Conservation (phyloP, 495 filamentous ascomycete species). For the Aspergillus bertholletiae region DNA sequence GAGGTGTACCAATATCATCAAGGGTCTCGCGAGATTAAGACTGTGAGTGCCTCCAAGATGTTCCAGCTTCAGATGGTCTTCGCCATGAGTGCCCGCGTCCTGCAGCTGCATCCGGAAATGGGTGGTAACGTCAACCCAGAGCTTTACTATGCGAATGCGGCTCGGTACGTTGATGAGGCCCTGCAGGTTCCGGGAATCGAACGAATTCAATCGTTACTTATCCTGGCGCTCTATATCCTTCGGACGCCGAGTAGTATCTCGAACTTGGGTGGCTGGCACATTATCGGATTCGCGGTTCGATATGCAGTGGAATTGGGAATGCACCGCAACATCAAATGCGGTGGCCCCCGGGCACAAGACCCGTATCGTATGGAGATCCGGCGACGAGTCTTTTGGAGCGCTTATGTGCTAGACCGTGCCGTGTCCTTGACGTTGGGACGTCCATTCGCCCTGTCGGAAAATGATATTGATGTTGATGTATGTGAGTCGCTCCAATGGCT, state of each 20-base stretch:
- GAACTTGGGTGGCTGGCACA: background rate
- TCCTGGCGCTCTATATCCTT: background rate
- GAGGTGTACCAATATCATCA: background rate
- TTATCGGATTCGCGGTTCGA: background rate
- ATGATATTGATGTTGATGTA: background rate
- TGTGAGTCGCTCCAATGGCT: background rate
- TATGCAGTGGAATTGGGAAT: background rate
- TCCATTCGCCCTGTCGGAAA: background rate
- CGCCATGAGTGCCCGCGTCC: background rate
- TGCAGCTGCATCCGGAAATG: background rate
- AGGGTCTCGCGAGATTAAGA: too few relatives aligned
- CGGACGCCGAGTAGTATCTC: background rate
- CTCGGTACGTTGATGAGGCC: background rate
- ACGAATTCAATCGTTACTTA: background rate
- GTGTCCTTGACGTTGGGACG: background rate
- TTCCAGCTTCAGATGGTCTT: background rate
- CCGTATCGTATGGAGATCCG: background rate
- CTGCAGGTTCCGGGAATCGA: background rate
- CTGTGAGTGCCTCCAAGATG: too few relatives aligned
- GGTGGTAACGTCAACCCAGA: background rate
- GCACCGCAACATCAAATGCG: background rate
- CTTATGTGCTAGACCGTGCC: background rate
- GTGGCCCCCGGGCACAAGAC: background rate
- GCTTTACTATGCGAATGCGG: background rate
- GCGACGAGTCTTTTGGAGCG: background rate